phyloP scores from a whole-genome alignment of 2,329 filamentous ascomycete species.

The Chaetothyriales sp. region DNA sequence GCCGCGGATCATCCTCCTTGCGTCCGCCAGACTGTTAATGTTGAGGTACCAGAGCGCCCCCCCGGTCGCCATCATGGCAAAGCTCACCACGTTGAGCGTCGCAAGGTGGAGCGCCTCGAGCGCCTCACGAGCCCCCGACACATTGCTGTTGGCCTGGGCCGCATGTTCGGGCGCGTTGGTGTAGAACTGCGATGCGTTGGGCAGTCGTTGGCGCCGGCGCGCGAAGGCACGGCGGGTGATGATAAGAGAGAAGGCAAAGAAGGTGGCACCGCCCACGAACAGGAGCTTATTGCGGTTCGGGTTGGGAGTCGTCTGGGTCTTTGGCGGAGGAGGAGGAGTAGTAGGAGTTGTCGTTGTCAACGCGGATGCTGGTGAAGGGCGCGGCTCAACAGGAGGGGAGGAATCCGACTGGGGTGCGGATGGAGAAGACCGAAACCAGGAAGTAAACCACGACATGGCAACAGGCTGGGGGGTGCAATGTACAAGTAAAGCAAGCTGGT shows the following conservation, averaged over 20 bases:
- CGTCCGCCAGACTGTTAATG: constrained; percentile 52
- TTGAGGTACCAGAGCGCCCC: constrained; percentile 64
- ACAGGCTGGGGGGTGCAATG: not conserved
- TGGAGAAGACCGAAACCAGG: constrained; percentile 9
- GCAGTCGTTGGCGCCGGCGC: constrained; percentile 39
- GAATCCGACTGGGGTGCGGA: not conserved
- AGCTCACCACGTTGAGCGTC: constrained; percentile 66
- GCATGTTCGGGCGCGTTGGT: constrained; percentile 31
- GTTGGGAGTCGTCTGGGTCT: constrained; percentile 3
- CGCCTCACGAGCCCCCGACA: constrained; percentile 57
- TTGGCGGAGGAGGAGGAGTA: constrained; percentile 3
- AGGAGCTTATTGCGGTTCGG: constrained; percentile 43
- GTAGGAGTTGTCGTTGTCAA: constrained; percentile 1
- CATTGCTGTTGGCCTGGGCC: constrained; percentile 23
- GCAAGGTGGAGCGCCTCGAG: constrained; percentile 71
- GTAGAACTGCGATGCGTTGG: constrained; percentile 57
- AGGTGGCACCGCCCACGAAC: constrained; percentile 59
- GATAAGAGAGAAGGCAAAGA: constrained; percentile 55
- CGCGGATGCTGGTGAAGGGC: constrained; percentile 3
- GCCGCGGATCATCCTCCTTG: constrained; percentile 44
- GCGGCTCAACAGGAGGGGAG: constrained; percentile 4
- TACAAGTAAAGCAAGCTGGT: too few relatives aligned
- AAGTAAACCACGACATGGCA: constrained; percentile 17
- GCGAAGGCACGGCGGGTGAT: constrained; percentile 57
- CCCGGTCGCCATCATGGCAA: constrained; percentile 60